phyloP scores from a whole-genome alignment of 1,284 basidiomycete genomes.

The Mycosarcoma mackinlayi region DNA sequence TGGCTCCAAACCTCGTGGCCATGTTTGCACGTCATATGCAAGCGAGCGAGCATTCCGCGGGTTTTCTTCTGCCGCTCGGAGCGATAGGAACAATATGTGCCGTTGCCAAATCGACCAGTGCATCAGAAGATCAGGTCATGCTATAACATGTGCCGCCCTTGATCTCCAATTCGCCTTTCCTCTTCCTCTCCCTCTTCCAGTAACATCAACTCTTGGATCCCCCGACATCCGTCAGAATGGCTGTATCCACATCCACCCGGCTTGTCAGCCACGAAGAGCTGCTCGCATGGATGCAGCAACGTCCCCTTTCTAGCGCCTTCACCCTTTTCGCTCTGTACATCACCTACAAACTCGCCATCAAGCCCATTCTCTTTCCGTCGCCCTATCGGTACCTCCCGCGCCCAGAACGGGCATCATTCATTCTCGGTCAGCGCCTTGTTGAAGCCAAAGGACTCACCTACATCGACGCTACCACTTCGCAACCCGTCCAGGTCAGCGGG shows the following conservation, averaged over 20 bases:
- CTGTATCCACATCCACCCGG: not conserved
- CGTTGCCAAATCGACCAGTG: not conserved
- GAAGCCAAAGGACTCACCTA: constrained; percentile 38
- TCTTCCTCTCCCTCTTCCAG: not conserved
- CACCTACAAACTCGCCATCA: constrained; percentile 40
- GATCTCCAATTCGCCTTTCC: too few relatives aligned
- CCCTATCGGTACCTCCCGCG: constrained; percentile 34
- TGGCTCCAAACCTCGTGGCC: too few relatives aligned
- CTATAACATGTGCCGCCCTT: not conserved
- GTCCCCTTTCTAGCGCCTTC: constrained; percentile 9
- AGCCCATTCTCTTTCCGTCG: constrained; percentile 40
- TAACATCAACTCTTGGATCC: too few relatives aligned
- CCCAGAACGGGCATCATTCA: constrained; percentile 22
- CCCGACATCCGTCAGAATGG: not conserved
- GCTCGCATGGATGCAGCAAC: not conserved
- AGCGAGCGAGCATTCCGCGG: not conserved
- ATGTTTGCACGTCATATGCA: too few relatives aligned
- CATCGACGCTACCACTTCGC: not conserved
- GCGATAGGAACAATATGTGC: not conserved
- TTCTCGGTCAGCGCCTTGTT: constrained; percentile 34
- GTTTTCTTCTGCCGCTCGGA: not conserved
- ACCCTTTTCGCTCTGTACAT: constrained; percentile 18
- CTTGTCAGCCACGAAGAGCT: not conserved
- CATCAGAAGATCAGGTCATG: constrained; percentile 1
- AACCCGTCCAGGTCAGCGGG: constrained; percentile 11